These are phyloP conservation scores for Avicennia marina DNA, from an alignment of 257 asterid species.

Conservation along the genomic window DNA sequence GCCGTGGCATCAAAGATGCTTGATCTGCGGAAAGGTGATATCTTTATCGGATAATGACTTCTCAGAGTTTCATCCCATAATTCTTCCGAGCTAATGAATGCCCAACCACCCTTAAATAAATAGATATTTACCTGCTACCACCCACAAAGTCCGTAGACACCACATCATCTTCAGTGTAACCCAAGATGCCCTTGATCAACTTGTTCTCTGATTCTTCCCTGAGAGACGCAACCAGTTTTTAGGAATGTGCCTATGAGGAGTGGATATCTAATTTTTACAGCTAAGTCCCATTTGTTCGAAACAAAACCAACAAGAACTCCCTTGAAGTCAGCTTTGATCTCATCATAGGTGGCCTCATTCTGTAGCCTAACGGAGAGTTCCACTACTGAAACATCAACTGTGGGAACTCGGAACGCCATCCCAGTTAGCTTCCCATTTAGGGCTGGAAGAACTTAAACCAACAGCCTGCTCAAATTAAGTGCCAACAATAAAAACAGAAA, in stretches of 20 bases:
- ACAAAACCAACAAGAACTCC: no score
- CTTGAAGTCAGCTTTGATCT: slow-evolving; percentile 72
- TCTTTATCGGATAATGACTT: not conserved
- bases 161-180: slow-evolving; percentile 57
- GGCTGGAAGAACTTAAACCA: slow-evolving; percentile 76
- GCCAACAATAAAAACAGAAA: not conserved
- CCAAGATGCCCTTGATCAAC: slow-evolving; percentile 57
- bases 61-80: no score
- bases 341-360: slow-evolving; percentile 64
- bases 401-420: slow-evolving; percentile 82
- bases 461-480: slow-evolving; percentile 46
- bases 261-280: no score
- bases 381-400: slow-evolving; percentile 79
- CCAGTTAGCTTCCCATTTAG: slow-evolving; percentile 79
- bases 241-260: no score
- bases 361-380: slow-evolving; percentile 71
- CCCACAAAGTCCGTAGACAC: slow-evolving; percentile 54
- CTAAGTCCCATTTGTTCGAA: no score
- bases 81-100: no score
- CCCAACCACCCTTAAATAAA: not conserved
- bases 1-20: slow-evolving; percentile 82
- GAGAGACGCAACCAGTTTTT: slow-evolving; percentile 7
- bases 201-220: slow-evolving; percentile 62
- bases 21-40: no score
- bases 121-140: slow-evolving; percentile 39